Evolutionary conservation across 495 filamentous ascomycete species (phyloP), one percentile per base, ranked within the genome.

Genomic region (Neurospora discreta): DNA sequence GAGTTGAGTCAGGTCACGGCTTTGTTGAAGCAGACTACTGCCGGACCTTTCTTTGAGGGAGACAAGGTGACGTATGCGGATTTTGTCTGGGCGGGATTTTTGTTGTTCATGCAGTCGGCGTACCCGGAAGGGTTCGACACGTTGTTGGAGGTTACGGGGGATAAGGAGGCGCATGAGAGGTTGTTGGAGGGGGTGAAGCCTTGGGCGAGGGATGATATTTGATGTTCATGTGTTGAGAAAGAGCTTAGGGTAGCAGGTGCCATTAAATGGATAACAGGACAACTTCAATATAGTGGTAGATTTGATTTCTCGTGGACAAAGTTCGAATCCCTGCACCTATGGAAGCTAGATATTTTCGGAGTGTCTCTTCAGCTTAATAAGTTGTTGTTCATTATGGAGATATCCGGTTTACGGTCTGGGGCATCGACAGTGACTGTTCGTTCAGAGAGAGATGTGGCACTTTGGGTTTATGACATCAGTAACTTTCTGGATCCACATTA

Each of bases 31-130:
- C 84, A 87, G 75, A 83, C 71, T 23, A 3, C 33, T 36, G 33
- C 33, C 3, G 89, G 86, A 1, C 86, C 83, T 30, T 90, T 82
- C 70, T 84, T 85, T 60, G 30, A 78, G 73, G 83, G 82, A 5
- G 71, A 74, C 46, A 76, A 74, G 46, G 67, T 80, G 5, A 78
- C 77, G 15, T 85, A 79, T 75, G 79, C 78, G 71, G 84, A 86
- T 76, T 84, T 85, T 69, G 71, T 81, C 9, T 83, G 82, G 76
- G 82, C 58, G 1, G 80, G 78, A 7, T 77, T 77, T 26, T 73
- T 86, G 68, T 15, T 83, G 2, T 83, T 83, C 74, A 33, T 77
- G 18, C 60, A 71, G 39, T 52, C 43, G 23, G 67, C 81, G 8
- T 83, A 80, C 39, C 78, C 79, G 39, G 81, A 77, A 16, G 71